Conservation (phyloP, 805 yeast genomes). For the Candida caryicola region DNA sequence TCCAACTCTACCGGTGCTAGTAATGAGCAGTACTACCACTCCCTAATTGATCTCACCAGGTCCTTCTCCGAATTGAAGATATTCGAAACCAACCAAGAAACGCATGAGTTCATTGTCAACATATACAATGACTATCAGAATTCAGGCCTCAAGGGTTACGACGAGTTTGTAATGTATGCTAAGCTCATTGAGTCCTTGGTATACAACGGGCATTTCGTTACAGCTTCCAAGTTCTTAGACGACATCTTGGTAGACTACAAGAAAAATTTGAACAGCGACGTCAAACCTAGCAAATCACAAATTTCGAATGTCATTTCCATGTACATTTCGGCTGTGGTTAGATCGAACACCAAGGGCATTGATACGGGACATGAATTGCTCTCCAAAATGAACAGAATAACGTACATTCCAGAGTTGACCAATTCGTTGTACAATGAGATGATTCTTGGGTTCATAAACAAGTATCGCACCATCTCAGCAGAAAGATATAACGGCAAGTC, state of each 20-base stretch:
- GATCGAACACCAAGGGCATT: conserved; percentile 12
- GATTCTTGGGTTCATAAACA: conserved; percentile 23
- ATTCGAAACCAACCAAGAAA: conserved; percentile 14
- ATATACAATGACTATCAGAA: conserved; percentile 34
- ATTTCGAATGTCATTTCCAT: conserved; percentile 43
- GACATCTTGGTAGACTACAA: conserved; percentile 47
- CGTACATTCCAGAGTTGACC: conserved; percentile 36
- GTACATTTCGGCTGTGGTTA: conserved; percentile 22
- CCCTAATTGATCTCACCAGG: conserved; percentile 20
- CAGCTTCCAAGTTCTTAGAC: conserved; percentile 59
- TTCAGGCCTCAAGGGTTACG: conserved; percentile 15
- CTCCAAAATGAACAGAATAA: conserved; percentile 24
- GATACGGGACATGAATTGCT: conserved; percentile 24
- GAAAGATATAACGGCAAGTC: conserved; percentile 2
- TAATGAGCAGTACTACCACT: background rate
- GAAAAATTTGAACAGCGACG: conserved; percentile 16
- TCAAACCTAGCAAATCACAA: conserved; percentile 19
- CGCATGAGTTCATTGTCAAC: conserved; percentile 26
- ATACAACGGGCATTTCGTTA: conserved; percentile 44
- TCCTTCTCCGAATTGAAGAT: conserved; percentile 17
- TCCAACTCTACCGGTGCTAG: background rate
- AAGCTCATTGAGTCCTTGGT: conserved; percentile 52
- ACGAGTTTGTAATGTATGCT: conserved; percentile 51
- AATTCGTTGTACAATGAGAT: conserved; percentile 28
- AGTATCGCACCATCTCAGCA: conserved; percentile 18